phyloP scores from a whole-genome alignment of 1,284 basidiomycete genomes.

The Stygiomarasmius scandens region DNA sequence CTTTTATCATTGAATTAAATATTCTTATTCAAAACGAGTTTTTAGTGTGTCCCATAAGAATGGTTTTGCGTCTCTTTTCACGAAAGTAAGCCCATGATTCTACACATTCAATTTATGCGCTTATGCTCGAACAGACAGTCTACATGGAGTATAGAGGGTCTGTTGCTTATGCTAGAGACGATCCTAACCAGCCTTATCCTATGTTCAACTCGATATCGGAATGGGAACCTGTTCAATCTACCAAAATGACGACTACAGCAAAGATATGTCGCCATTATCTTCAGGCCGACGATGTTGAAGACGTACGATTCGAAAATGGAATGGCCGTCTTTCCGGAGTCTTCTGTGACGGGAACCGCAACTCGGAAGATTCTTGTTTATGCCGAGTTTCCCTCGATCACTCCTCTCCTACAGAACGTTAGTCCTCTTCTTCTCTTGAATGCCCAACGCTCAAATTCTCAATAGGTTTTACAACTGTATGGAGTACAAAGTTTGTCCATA shows the following conservation, averaged over 20 bases:
- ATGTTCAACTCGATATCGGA: conserved; percentile 18
- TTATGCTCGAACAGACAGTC: conserved; percentile 18
- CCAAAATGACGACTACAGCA: conserved; percentile 23
- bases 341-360: neutral
- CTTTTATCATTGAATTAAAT: neutral
- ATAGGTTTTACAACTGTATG: conserved; percentile 5
- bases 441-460: too few species aligned
- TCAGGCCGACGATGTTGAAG: conserved; percentile 13
- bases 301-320: conserved; percentile 5
- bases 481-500: neutral
- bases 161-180: conserved; percentile 19
- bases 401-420: conserved; percentile 20
- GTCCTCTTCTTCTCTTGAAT: neutral
- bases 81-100: conserved; percentile 21
- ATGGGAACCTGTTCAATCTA: conserved; percentile 22
- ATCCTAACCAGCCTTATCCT: conserved; percentile 13
- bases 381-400: conserved; percentile 22
- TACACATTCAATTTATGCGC: neutral
- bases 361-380: conserved; percentile 21
- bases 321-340: neutral
- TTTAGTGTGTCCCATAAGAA: conserved; percentile 15
- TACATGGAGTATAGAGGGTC: conserved; percentile 21
- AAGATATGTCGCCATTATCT: conserved; percentile 17
- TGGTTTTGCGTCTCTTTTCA: conserved; percentile 22
- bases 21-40: neutral